A percentile compares a stretch with the other conserved stretches of the same genome.
These are phyloP conservation scores for Aspergillus eucalypticola DNA, from an alignment of 2,329 filamentous ascomycete genomes.

Conservation along the genomic window DNA sequence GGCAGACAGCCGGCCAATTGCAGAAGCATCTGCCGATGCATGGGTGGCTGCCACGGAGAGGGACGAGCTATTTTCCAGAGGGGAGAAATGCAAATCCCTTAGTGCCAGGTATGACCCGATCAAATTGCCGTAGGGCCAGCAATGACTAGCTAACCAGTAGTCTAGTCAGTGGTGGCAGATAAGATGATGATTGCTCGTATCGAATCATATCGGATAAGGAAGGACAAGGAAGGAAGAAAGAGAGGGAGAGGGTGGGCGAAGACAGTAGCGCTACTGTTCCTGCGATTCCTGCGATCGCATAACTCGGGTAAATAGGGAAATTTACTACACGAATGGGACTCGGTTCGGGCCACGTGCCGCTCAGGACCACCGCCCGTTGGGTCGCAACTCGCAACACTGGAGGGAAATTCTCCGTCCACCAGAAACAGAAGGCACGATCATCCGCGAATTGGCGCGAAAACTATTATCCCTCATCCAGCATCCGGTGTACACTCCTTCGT, in stretches of 20 bases:
- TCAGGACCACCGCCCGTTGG: background rate
- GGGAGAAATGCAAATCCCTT: background rate
- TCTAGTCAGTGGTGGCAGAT: background rate
- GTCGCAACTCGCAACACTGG: background rate
- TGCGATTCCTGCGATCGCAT: background rate
- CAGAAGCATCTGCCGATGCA: background rate
- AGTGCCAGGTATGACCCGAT: too few species aligned
- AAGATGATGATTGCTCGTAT: background rate
- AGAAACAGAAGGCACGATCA: background rate
- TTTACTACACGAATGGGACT: background rate
- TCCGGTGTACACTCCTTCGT: background rate
- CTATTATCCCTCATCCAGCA: background rate
- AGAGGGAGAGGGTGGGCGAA: too few species aligned
- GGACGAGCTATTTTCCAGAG: slow-evolving; percentile 1
- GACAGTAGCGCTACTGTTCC: too few species aligned
- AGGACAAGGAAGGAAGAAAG: background rate
- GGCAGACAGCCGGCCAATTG: background rate
- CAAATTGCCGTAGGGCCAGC: background rate
- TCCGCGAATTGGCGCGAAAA: background rate
- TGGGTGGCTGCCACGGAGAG: background rate
- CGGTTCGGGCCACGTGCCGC: slow-evolving; percentile 6
- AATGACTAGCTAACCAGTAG: too few species aligned
- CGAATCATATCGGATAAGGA: background rate
- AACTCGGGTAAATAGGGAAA: slow-evolving; percentile 7
- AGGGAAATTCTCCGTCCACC: background rate